Evolutionary conservation across 768 basidiomycete species (phyloP).

Genomic region (Auriscalpium orientale): DNA sequence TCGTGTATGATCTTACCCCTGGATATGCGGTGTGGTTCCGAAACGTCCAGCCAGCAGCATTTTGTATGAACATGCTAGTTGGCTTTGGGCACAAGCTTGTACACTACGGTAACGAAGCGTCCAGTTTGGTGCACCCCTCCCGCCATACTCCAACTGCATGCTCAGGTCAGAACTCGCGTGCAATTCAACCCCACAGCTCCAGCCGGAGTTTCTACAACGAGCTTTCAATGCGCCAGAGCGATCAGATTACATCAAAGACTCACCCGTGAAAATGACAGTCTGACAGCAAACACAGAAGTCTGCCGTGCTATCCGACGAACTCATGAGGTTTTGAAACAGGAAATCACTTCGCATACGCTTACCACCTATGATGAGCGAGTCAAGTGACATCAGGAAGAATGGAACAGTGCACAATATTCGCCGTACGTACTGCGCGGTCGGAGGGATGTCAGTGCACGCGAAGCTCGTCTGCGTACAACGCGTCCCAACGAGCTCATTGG

Average conservation of each 20-base stretch:
- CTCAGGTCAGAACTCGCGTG: not conserved
- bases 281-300: conserved; percentile 1
- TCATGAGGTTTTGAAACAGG: not conserved
- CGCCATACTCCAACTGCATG: not conserved
- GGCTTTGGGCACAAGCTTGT: no score
- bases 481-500: not conserved
- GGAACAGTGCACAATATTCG: not conserved
- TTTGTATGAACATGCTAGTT: no score
- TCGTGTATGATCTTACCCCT: no score
- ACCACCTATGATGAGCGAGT: no score
- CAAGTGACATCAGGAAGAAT: not conserved
- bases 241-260: not conserved
- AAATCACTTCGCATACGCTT: no score
- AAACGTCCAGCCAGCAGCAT: no score
- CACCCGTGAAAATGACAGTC: not conserved
- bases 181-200: conserved; percentile 1
- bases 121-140: no score
- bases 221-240: not conserved
- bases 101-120: no score
- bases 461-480: not conserved
- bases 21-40: no score
- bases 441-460: not conserved
- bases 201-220: not conserved
- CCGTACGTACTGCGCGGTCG: not conserved
- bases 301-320: not conserved